Percentiles rank a stretch among this genome's conserved stretches.
phyloP scores from a whole-genome alignment of 176 grass and related monocot genomes.

The Tillandsia leiboldiana region DNA sequence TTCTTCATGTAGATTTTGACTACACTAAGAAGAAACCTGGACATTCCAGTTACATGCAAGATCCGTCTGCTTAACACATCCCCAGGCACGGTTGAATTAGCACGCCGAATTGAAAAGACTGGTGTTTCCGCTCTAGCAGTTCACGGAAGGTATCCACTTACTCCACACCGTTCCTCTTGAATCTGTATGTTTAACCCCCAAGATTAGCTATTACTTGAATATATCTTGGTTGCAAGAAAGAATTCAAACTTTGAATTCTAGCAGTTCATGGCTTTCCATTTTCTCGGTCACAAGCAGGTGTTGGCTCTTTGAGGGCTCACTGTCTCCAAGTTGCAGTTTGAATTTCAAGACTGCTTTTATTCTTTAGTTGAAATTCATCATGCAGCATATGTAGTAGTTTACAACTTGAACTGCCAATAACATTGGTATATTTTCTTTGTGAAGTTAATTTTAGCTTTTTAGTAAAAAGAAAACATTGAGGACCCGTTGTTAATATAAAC shows the following conservation, averaged over 20 bases:
- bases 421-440: too few species aligned
- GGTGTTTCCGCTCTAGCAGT: slow-evolving; percentile 82
- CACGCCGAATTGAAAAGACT: slow-evolving; percentile 77
- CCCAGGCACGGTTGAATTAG: slow-evolving; percentile 75
- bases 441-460: too few species aligned
- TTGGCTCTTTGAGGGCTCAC: too few species aligned
- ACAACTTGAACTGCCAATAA: too few species aligned
- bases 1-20: slow-evolving; percentile 78
- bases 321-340: too few species aligned
- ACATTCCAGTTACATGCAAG: slow-evolving; percentile 77
- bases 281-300: not conserved
- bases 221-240: not conserved
- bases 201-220: not conserved
- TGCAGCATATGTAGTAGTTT: too few species aligned
- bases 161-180: slow-evolving; percentile 12
- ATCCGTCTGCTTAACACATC: slow-evolving; percentile 66
- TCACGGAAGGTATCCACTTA: slow-evolving; percentile 60
- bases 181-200: not conserved
- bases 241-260: not conserved
- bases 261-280: not conserved
- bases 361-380: too few species aligned
- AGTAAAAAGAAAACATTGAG: too few species aligned
- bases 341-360: too few species aligned
- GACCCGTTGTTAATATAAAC: too few species aligned
- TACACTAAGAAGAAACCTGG: slow-evolving; percentile 70